Percentiles rank a stretch among this genome's conserved stretches.
phyloP scores from a whole-genome alignment of 1,139 yeast genomes.

The Yamadazyma pseudoaaseri region DNA sequence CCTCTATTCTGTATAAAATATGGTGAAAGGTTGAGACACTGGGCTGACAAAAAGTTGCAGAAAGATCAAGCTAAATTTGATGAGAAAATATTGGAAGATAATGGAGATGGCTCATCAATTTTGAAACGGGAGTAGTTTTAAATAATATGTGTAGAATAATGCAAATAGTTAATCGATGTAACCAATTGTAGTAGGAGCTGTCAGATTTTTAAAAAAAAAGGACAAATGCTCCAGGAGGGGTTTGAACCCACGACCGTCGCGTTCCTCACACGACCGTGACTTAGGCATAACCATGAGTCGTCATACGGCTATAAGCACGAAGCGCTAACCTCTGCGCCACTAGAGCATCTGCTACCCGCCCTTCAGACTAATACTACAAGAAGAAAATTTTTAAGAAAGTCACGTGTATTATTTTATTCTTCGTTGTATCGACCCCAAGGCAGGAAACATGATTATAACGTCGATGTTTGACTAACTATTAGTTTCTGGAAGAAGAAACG shows the following conservation, averaged over 20 bases:
- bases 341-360: constrained; percentile 29
- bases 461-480: too few relatives aligned
- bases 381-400: not conserved
- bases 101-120: too few relatives aligned
- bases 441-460: too few relatives aligned
- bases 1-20: constrained; percentile 55
- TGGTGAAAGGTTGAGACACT: constrained; percentile 53
- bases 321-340: constrained; percentile 60
- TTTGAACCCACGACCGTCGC: constrained; percentile 61
- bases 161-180: too few relatives aligned
- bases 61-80: constrained; percentile 40
- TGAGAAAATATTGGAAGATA: constrained; percentile 16
- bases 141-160: too few relatives aligned
- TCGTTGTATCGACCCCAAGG: too few relatives aligned
- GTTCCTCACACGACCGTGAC: constrained; percentile 60
- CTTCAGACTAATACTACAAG: not conserved
- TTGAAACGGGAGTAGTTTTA: too few relatives aligned
- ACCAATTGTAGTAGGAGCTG: too few relatives aligned
- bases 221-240: constrained; percentile 55
- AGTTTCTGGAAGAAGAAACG: too few relatives aligned
- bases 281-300: constrained; percentile 50
- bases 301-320: constrained; percentile 54
- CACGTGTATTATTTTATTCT: too few relatives aligned
- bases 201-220: constrained; percentile 24
- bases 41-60: constrained; percentile 53